Evolutionary conservation across 306 rosid species (phyloP), one percentile per base, ranked within the genome.

Genomic region (Carpinus viminea): DNA sequence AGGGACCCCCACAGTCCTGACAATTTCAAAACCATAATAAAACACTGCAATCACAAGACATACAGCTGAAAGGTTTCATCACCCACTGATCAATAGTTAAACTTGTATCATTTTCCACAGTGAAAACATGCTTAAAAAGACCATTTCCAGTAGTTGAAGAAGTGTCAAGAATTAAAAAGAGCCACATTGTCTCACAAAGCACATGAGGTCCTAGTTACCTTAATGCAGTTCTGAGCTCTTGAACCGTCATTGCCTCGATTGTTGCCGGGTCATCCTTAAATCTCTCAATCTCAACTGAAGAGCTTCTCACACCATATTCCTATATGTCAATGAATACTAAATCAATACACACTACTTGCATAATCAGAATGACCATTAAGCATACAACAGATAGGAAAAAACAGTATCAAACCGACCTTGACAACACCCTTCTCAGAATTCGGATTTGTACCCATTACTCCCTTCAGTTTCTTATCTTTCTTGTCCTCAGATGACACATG

Each of bases 221-320:
- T 48, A 95, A 80, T 10, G 84, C 86, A 74, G 81, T 87, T 76
- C 90, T 77, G 68, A 95, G 97, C 85, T 95, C 91, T 76, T 88
- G 89, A 79, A 92, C 88, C 6, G 96, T 95, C 98, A 95, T 88
- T 54, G 74, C 76, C 68, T 91, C 91, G 9, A 91, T 89, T 83
- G 62, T 78, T 47, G 86, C 48, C 0, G 89, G 91, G 80, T 95
- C 89, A 54, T 86, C 88, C 84, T 79, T 88, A 79, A 88, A 86
- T 78, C 85, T 85, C 66, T 88, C 91, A 75, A 88, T 76, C 82
- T 91, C 96, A 82, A 80, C 69, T 41, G 71, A 80, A 86, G 75
- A 68, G 73, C 77, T 80, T 72, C 81, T 81, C 68, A 70, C 68
- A 74, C 74, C 83, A 50, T 76, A 77, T 75, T 84, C 96, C 97